A percentile compares a stretch with the other conserved stretches of the same genome.
These are phyloP conservation scores for Fragosphaeria purpurea DNA, from an alignment of 2,329 filamentous ascomycete species.

Conservation along the genomic window DNA sequence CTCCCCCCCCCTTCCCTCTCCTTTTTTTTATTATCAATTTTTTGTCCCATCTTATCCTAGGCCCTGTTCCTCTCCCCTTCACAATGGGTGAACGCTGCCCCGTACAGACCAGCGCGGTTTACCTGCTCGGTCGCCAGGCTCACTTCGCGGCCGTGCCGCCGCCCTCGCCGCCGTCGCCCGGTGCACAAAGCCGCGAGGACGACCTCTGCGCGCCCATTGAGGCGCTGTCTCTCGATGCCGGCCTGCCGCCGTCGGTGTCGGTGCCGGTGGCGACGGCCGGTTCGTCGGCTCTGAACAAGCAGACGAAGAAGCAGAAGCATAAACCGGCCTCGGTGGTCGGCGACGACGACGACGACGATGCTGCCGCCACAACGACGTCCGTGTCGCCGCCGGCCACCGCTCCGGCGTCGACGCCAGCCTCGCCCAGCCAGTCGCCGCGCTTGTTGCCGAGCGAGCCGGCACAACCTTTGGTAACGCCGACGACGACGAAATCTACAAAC, in stretches of 20 bases:
- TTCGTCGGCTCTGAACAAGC: not conserved
- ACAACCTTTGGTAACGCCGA: no score
- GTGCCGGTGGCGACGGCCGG: not conserved
- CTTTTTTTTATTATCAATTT: not conserved
- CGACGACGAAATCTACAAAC: no score
- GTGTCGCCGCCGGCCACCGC: slow-evolving; percentile 8
- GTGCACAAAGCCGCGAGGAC: slow-evolving; percentile 23
- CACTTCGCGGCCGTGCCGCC: slow-evolving; percentile 31
- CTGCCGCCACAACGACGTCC: not conserved
- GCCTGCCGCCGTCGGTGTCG: not conserved
- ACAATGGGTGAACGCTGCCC: slow-evolving; percentile 16
- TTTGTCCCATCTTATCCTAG: not conserved
- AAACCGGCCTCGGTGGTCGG: no score
- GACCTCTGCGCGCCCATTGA: slow-evolving; percentile 27
- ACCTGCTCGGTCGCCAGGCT: slow-evolving; percentile 30
- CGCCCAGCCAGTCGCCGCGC: slow-evolving; percentile 5
- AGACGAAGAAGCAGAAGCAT: not conserved
- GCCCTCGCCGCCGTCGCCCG: slow-evolving; percentile 40
- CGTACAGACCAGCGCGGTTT: slow-evolving; percentile 42
- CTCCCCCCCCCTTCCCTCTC: not conserved
- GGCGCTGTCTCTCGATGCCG: slow-evolving; percentile 22
- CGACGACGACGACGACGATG: no score
- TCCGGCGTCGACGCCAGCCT: slow-evolving; percentile 3
- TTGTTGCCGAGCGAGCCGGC: slow-evolving; percentile 4
- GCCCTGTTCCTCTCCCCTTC: not conserved